Percentiles rank a stretch among this genome's conserved stretches.
Evolutionary conservation across 1,284 basidiomycete species (phyloP).

Genomic region (Violaceomyces palustris): DNA sequence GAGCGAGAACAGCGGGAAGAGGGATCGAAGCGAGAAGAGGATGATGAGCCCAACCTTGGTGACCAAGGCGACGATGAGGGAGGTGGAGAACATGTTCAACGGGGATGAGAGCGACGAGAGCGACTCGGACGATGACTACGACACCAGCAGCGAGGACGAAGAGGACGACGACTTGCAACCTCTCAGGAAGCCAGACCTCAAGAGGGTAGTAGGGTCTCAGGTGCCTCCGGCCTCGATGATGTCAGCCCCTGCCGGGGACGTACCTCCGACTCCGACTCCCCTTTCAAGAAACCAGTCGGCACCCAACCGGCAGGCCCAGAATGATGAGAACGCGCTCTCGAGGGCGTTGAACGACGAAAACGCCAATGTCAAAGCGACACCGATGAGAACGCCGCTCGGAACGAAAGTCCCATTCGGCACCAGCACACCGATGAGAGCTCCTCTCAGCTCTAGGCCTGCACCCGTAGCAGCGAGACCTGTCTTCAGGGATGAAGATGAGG

Average conservation of each 20-base stretch:
- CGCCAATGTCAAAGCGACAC: constrained; percentile 20
- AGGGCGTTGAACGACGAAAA: constrained; percentile 22
- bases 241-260: constrained; percentile 17
- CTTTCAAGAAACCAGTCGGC: constrained; percentile 4
- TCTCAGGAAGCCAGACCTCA: too few relatives aligned
- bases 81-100: constrained; percentile 50
- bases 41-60: constrained; percentile 38
- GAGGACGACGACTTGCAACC: constrained; percentile 21
- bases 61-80: constrained; percentile 42
- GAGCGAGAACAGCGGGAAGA: constrained; percentile 4
- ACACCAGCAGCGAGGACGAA: constrained; percentile 20
- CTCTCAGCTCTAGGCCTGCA: constrained; percentile 8
- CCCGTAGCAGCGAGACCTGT: constrained; percentile 3
- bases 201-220: too few relatives aligned
- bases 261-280: constrained; percentile 33
- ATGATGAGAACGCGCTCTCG: neutral
- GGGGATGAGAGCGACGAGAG: constrained; percentile 26
- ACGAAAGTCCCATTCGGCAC: constrained; percentile 3
- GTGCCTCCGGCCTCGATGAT: neutral
- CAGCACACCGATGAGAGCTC: neutral
- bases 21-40: neutral
- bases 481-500: constrained; percentile 28
- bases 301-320: neutral
- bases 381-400: constrained; percentile 23
- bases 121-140: constrained; percentile 12